Base-by-base conservation (phyloP, 352 stramenopile genomes). In the Phytophthora idaei region DNA sequence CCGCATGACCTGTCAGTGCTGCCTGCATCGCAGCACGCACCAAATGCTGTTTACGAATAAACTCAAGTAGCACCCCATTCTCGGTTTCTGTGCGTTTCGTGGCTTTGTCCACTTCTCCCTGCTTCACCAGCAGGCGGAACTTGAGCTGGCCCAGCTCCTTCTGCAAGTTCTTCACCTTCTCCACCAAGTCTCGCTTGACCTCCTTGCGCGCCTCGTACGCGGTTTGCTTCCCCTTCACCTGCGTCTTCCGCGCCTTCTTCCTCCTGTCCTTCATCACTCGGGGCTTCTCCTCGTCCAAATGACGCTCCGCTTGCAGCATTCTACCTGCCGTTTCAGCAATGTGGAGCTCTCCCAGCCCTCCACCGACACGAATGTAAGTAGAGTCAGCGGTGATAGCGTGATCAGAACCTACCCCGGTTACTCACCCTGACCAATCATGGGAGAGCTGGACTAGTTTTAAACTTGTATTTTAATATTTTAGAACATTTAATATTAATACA, bases 191-290 rank as follows among this genome's bases (percentile, higher is more conserved):
- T 36, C 67, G 58, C 25, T 69, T 80, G 42, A 76, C 57, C 42
- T 84, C 58, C 63, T 75, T 78, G 53, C 71, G 71, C 10, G 52
- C 28, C 25, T 61, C 63, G 51, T 78, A 73, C 32, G 58, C 53
- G 2, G 71, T 67, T 34, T 44, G 63, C 39, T 29, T 49, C 29
- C 57, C 56, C 68, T 71, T 71, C 6, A 6, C 2, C 5, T 56
- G n/a, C 5, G 31, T 14, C 42, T 66, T 27, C 41, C 51, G 12
- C 8, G 51, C 1, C 21, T 47, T 46, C 10, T 47, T 27, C 10
- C 2, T 57, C 4, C 6, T n/a, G 12, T 11, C 17, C 53, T 28
- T 14, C 47, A 54, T 8, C n/a, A 25, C 47, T 15, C 5, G 8
- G 45, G 5, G 11, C 27, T 25, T 12, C 21, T 21, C 21, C 21